A percentile compares a stretch with the other conserved stretches of the same genome.
Conservation (phyloP, 148 eudicot genomes). For the Mesembryanthemum crystallinum region DNA sequence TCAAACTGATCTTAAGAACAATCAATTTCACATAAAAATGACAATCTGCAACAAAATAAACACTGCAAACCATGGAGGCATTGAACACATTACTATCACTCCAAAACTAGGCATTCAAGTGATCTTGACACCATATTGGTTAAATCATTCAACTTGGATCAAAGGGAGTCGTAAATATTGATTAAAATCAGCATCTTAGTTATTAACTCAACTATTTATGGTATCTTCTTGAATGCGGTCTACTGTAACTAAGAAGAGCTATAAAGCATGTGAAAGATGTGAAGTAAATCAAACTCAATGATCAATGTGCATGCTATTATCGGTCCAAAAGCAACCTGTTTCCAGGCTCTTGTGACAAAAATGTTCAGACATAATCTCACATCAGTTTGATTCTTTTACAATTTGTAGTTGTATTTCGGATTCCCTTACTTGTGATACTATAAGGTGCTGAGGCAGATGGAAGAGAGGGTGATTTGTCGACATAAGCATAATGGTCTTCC, state of each 20-base stretch:
- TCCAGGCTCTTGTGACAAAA: background rate
- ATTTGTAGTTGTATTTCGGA: conserved; percentile 54
- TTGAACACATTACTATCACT: no score
- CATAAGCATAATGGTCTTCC: conserved; percentile 62
- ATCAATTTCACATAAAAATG: no score
- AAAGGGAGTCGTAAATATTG: no score
- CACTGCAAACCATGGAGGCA: no score
- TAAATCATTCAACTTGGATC: no score
- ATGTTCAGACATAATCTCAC: conserved; percentile 32
- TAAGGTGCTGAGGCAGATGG: conserved; percentile 73
- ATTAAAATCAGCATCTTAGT: no score
- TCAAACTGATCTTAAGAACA: no score
- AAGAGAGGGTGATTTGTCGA: conserved; percentile 88
- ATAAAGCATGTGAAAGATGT: background rate
- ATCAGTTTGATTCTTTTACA: conserved; percentile 60
- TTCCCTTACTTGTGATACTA: conserved; percentile 68
- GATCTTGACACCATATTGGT: no score
- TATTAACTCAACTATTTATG: no score
- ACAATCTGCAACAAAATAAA: no score
- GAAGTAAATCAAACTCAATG: background rate
- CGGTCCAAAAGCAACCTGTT: background rate
- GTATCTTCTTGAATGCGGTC: no score
- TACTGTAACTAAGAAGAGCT: background rate
- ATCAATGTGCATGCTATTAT: background rate
- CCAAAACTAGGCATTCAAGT: no score